Base-by-base conservation (phyloP, 768 basidiomycete species). In the Tricholoma furcatifolium region DNA sequence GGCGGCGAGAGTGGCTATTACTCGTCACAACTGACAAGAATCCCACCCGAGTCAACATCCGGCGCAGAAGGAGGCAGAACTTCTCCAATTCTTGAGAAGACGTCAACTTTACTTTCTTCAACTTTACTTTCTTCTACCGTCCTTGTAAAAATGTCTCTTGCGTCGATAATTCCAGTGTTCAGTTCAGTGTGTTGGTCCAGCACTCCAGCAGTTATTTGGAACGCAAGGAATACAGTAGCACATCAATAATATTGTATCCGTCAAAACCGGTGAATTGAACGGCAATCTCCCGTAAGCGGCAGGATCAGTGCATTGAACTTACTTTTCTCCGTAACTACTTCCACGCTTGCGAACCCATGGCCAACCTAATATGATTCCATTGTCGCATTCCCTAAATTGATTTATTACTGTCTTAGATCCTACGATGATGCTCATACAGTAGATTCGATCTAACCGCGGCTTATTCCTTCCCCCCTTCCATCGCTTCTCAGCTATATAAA, bases 261-360 rank as follows among this genome's bases (percentile, higher is more conserved):
- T 30, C 15, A 31, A 35, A 42, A 12, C 45, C 51, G 51, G 51
- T 32, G 4, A 12, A 40, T 32, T 47, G 6, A 53, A 34, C 45
- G 51, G 51, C 45, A 46, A 52, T 45, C 12, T 40, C 49, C 42
- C 11, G 5, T n/a, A 9, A 2, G 23, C 32, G 21, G 17, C 18
- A 20, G 49, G 40, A 17, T 43, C 31, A 43, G 18, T 42, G 14
- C 31, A 27, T 20, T 43, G 21, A 4, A n/a, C n/a, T n/a, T n/a
- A 20, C 20, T 9, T 27, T 43, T 34, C 32, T 43, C 43, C 39
- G 51, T 52, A 20, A 43, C 36, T 52, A 41, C 30, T 52, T 46
- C 51, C 51, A 52, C 38, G 51, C 51, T 43, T 36, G 44, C 43
- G 51, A 52, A 52, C 44, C 43, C 35, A 38, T 32, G 48, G 34